Evolutionary conservation across 169 alveolate genomes (phyloP), one percentile per base, ranked within the genome.

Genomic region (Plasmodium vivax): DNA sequence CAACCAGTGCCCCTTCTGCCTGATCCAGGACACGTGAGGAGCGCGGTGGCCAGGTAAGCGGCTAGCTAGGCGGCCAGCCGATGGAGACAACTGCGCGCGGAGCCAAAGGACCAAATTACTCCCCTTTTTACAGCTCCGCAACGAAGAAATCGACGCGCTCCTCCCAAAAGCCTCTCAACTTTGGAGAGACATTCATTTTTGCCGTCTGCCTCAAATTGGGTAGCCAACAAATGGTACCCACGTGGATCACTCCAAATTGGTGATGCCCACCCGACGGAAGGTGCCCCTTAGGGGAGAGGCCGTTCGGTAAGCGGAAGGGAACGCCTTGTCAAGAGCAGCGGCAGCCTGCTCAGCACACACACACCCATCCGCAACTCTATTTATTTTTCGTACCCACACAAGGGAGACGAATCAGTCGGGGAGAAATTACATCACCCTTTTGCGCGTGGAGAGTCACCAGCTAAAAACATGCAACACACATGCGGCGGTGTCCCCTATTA

Each of bases 1-100:
- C 43, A 96, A 96, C 47, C 96, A 96, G 85, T 96, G 98, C 51
- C 98, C 98, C 16, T 88, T 94, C 32, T 96, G 98, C 30, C 68
- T 90, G 75, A 90, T 71, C n/a, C 68, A 68, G 16, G 84, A 90
- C 43, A 23, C 68, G 36, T 84, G 32, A 30, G 75, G 7, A 6
- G 36, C 36, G 3, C 14, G 8, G 1, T 3, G 41, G 41, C 2
- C 41, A 36, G 41, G 27, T 36, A 36, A 9, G 77, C n/a, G 7
- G n/a, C n/a, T 8, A 51, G 3, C 27, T 36, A 36, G 2, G 77
- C n/a, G 7, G n/a, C n/a, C 1, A 51, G 3, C 23, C 27, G n/a
- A 47, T 47, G 58, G 58, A 47, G 58, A 5, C 19, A 47, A 47
- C 58, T 12, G 10, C 5, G 19, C 19, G 58, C 58, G 0, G 58